Conservation (phyloP, 1,139 yeast genomes). For the Protomyces inouyei region DNA sequence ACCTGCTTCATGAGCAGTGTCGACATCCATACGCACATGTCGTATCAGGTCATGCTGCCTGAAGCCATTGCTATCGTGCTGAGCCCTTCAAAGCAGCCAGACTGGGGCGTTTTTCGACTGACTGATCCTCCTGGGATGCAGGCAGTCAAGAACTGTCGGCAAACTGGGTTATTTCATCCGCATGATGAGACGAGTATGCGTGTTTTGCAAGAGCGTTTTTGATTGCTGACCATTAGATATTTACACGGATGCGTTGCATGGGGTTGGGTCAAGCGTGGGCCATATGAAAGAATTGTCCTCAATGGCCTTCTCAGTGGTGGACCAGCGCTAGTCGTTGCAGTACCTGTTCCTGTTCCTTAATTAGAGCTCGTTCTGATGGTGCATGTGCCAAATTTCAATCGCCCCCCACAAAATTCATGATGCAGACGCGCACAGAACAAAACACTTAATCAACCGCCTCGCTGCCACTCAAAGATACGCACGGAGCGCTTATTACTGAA, state of each 20-base stretch:
- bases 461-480: too few species aligned
- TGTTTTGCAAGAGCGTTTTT: background rate
- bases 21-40: conserved; percentile 59
- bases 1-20: conserved; percentile 58
- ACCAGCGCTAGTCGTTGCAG: conserved; percentile 2
- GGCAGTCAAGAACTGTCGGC: conserved; percentile 47
- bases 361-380: too few species aligned
- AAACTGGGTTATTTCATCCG: conserved; percentile 48
- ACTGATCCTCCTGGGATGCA: conserved; percentile 60
- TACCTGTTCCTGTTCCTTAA: too few species aligned
- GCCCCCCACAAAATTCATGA: too few species aligned
- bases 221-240: background rate
- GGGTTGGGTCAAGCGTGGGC: background rate
- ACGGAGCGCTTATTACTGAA: too few species aligned
- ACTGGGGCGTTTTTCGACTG: conserved; percentile 53
- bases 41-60: conserved; percentile 62
- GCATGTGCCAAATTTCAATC: too few species aligned
- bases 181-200: conserved; percentile 39
- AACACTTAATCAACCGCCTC: too few species aligned
- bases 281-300: conserved; percentile 11
- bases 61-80: conserved; percentile 62
- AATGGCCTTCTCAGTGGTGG: conserved; percentile 5
- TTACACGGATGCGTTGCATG: background rate
- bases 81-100: conserved; percentile 49
- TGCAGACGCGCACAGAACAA: too few species aligned